phyloP scores from a whole-genome alignment of 148 eudicot genomes.

The Rhododendron ferrugineum region DNA sequence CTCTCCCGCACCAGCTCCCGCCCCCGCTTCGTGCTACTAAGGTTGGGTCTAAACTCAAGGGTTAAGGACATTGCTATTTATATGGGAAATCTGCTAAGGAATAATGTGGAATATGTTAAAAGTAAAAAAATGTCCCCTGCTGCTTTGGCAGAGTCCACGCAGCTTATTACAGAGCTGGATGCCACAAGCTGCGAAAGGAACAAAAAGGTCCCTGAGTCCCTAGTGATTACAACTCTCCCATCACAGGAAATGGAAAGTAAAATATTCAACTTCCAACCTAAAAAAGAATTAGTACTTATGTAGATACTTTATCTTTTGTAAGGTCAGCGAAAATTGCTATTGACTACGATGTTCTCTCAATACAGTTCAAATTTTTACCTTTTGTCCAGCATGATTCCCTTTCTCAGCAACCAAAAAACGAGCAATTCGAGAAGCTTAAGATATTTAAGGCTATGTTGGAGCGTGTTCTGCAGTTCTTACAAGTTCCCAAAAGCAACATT shows the following conservation, averaged over 20 bases:
- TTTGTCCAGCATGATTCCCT: conserved; percentile 63
- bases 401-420: conserved; percentile 62
- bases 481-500: conserved; percentile 44
- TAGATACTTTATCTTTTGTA: not conserved
- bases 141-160: not conserved
- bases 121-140: not conserved
- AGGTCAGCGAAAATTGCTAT: not conserved
- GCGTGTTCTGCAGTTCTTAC: conserved; percentile 45
- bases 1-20: no score
- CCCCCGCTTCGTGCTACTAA: no score
- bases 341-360: not conserved
- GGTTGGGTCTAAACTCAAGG: not conserved
- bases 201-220: not conserved
- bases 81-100: not conserved
- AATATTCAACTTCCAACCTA: not conserved
- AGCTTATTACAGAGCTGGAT: not conserved
- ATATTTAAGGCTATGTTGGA: conserved; percentile 69
- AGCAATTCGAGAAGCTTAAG: conserved; percentile 64
- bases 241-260: not conserved
- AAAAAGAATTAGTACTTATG: not conserved
- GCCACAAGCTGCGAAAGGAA: not conserved
- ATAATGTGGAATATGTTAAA: not conserved
- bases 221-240: not conserved
- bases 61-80: not conserved
- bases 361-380: not conserved